Percentiles rank a stretch among this genome's conserved stretches.
phyloP scores from a whole-genome alignment of 176 grass and related monocot species.

The Oryza rufipogon region DNA sequence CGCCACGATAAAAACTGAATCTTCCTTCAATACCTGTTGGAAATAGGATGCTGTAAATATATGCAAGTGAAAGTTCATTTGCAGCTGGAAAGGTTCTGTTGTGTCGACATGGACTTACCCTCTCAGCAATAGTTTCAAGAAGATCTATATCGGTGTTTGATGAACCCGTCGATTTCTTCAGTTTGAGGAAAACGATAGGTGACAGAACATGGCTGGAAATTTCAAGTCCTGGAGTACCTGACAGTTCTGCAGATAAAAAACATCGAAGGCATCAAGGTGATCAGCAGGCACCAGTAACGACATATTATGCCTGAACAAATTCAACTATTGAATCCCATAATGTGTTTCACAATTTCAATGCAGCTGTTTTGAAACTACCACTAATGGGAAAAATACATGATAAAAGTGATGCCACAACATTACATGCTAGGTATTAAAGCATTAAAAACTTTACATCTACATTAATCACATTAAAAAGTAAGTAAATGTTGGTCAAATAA shows the following conservation, averaged over 20 bases:
- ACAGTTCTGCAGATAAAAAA: conserved; percentile 64
- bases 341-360: background rate
- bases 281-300: background rate
- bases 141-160: conserved; percentile 53
- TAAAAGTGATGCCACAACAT: background rate
- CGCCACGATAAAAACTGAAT: conserved; percentile 80
- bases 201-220: conserved; percentile 69
- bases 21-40: conserved; percentile 72
- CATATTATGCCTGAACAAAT: conserved; percentile 1
- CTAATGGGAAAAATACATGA: background rate
- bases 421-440: background rate
- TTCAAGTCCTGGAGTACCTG: conserved; percentile 65
- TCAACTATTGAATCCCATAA: conserved; percentile 1
- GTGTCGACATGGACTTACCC: conserved; percentile 47
- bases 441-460: background rate
- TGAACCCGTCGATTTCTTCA: conserved; percentile 76
- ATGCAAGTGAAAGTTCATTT: conserved; percentile 17
- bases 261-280: conserved; percentile 25
- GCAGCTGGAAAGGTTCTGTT: conserved; percentile 3
- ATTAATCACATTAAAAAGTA: background rate
- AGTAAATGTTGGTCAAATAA: background rate
- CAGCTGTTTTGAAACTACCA: background rate
- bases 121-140: conserved; percentile 68
- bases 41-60: conserved; percentile 27
- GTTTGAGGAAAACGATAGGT: conserved; percentile 74